Evolutionary conservation across 2,329 filamentous ascomycete species (phyloP).

Genomic region (Nectriaceae sp.): DNA sequence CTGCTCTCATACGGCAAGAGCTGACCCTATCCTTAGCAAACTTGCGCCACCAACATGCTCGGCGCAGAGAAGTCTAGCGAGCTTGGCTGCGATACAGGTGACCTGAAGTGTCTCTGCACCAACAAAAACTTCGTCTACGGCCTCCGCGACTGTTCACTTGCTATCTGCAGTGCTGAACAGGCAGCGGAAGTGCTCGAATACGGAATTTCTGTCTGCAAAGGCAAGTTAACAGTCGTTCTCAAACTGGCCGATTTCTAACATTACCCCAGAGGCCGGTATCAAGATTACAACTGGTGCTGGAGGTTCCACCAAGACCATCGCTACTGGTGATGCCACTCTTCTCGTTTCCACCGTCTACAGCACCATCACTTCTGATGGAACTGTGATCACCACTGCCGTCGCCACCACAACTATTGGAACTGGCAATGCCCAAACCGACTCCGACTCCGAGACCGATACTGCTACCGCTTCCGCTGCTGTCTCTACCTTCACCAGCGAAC

Average conservation of each 20-base stretch:
- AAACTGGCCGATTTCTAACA: conserved; percentile 17
- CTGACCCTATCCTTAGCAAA: conserved; percentile 39
- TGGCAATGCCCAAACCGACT: conserved; percentile 21
- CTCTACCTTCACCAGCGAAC: conserved; percentile 21
- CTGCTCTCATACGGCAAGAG: too few species aligned
- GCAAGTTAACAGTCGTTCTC: conserved; percentile 32
- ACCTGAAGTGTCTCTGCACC: conserved; percentile 49
- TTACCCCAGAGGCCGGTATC: conserved; percentile 34
- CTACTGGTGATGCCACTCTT: conserved; percentile 19
- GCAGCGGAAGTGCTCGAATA: conserved; percentile 41
- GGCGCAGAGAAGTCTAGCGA: conserved; percentile 39
- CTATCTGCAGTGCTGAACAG: conserved; percentile 41
- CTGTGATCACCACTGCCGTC: conserved; percentile 37
- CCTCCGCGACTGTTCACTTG: conserved; percentile 51
- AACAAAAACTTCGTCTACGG: conserved; percentile 50
- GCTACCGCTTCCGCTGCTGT: too few species aligned
- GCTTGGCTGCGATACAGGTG: conserved; percentile 47
- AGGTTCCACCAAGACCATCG: conserved; percentile 7
- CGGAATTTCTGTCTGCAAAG: conserved; percentile 41
- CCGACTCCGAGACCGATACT: conserved; percentile 3
- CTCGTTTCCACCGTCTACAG: conserved; percentile 39
- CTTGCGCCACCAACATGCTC: conserved; percentile 54
- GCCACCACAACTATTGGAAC: conserved; percentile 35
- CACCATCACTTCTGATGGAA: conserved; percentile 36
- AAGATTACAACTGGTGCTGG: conserved; percentile 33